Evolutionary conservation across 257 asterid species (phyloP), one percentile per base, ranked within the genome.

Genomic region (Nicotiana knightiana): DNA sequence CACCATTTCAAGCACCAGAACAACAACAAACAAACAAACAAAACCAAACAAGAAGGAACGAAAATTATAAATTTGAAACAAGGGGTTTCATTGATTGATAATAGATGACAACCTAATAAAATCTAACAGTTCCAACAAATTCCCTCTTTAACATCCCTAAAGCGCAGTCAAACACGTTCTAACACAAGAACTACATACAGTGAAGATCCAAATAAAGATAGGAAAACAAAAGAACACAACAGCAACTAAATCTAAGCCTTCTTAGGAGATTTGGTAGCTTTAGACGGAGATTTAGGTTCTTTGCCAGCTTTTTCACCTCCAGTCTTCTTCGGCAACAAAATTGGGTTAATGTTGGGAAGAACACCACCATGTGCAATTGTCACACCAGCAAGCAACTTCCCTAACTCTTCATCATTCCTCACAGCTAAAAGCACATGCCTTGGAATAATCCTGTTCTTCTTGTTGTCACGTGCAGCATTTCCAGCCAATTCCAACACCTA

Each of bases 311-410:
- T 43, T 2, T 39, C 67, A 51, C 30, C 37, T 0, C 37, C 67
- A 9, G 76, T 59, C 78, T 80, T 84, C 86, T 84, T 84, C 0
- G 86, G 86, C 81, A 84, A 53, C 68, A 84, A 33, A 26, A 84
- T 32, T 18, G 86, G 86, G 86, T 84, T 84, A 5, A 84, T 84
- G 66, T 84, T 84, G 0, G 86, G 86, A 35, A 84, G 24, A 39
- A 84, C 86, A 7, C 86, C 86, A 12, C 86, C 86, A 79, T 83
- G 86, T 4, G 86, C 86, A 32, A 83, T 83, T 4, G 86, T 83
- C 39, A 83, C 86, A 5, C 86, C 86, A 57, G 83, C 63, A 26
- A 84, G 67, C 15, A 84, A 33, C 46, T 84, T 84, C 61, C 86
- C 86, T 0, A 84, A 54, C 53, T 84, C 86, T 33, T 84, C 86